Conservation (phyloP, 2,329 filamentous ascomycete genomes). For the Chaetomium strumarium region DNA sequence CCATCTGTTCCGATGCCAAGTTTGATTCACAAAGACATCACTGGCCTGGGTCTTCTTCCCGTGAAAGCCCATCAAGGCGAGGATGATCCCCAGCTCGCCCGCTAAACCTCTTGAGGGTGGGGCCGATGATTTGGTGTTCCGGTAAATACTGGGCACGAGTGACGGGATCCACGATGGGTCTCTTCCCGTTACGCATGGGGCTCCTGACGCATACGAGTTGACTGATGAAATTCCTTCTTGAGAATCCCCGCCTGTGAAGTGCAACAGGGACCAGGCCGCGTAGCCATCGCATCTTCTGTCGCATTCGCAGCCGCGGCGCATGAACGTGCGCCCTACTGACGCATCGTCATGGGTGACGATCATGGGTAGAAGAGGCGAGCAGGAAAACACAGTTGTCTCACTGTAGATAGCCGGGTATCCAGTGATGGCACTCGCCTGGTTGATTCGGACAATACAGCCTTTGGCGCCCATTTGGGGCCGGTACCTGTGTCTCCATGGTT, state of each 20-base stretch:
- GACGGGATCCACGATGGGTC: conserved; percentile 35
- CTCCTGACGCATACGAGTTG: conserved; percentile 19
- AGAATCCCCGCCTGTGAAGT: conserved; percentile 22
- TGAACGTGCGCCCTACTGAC: conserved; percentile 12
- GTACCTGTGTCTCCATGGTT: conserved; percentile 2
- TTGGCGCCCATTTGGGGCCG: neutral
- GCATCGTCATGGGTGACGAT: conserved; percentile 25
- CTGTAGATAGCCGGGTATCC: conserved; percentile 21
- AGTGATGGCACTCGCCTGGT: neutral
- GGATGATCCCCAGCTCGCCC: conserved; percentile 34
- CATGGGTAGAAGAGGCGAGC: conserved; percentile 34
- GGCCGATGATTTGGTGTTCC: conserved; percentile 7
- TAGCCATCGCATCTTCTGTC: neutral
- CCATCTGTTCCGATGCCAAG: conserved; percentile 19
- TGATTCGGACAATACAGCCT: conserved; percentile 13
- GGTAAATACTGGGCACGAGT: conserved; percentile 32
- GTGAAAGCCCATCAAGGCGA: conserved; percentile 37
- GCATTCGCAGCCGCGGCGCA: conserved; percentile 19
- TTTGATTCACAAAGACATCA: conserved; percentile 24
- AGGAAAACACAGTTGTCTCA: conserved; percentile 31
- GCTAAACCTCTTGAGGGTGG: conserved; percentile 31
- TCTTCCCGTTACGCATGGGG: conserved; percentile 30
- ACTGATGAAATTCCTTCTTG: conserved; percentile 29
- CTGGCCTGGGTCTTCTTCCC: conserved; percentile 14
- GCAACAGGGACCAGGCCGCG: conserved; percentile 27